These are phyloP conservation scores for Sordariomycetes sp. DNA, from an alignment of 2,329 filamentous ascomycete genomes.

Conservation along the genomic window DNA sequence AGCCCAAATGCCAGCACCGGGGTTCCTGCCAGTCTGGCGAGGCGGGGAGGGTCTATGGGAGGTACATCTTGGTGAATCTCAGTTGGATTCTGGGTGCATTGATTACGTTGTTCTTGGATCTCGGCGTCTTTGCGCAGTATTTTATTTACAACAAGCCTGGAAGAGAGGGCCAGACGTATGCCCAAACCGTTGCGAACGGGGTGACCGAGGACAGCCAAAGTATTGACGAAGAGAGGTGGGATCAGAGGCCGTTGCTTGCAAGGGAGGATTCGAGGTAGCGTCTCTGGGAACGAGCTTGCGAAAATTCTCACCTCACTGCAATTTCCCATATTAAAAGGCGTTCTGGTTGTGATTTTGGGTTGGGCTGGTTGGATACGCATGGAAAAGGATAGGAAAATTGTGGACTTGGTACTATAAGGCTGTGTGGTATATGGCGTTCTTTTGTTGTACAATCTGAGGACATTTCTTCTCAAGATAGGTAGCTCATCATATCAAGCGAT, in stretches of 20 bases:
- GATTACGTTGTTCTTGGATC: slow-evolving; percentile 76
- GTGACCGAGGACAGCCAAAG: slow-evolving; percentile 16
- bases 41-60: slow-evolving; percentile 56
- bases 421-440: too few species aligned
- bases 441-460: too few species aligned
- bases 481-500: too few species aligned
- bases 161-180: slow-evolving; percentile 19
- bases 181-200: slow-evolving; percentile 11
- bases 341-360: too few species aligned
- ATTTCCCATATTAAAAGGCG: not conserved
- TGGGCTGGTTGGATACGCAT: too few species aligned
- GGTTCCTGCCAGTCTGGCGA: slow-evolving; percentile 56
- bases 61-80: slow-evolving; percentile 81
- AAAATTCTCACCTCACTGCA: not conserved
- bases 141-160: slow-evolving; percentile 64
- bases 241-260: slow-evolving; percentile 12
- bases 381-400: too few species aligned
- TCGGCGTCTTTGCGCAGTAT: slow-evolving; percentile 84
- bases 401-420: too few species aligned
- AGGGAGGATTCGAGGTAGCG: slow-evolving; percentile 8
- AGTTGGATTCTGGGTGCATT: slow-evolving; percentile 87
- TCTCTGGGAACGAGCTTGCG: too few species aligned
- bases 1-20: slow-evolving; percentile 52
- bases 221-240: slow-evolving; percentile 19
- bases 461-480: too few species aligned